A percentile compares a stretch with the other conserved stretches of the same genome.
Conservation (phyloP, 805 yeast species). For the Nakazawaea ishiwadae region DNA sequence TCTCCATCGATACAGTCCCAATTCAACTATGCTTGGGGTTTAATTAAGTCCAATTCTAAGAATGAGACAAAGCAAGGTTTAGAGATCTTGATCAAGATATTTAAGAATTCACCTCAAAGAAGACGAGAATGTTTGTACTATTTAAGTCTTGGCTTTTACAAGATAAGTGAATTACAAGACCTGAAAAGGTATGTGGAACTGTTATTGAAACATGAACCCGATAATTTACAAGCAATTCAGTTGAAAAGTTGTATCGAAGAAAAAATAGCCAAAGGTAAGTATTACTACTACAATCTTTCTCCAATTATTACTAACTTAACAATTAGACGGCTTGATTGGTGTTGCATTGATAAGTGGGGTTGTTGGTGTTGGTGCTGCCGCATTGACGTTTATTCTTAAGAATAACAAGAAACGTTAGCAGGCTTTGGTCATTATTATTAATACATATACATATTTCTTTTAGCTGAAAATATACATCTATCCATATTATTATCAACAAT, state of each 20-base stretch:
- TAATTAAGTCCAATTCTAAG: constrained; percentile 63
- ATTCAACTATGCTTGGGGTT: constrained; percentile 96
- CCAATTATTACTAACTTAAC: constrained; percentile 1
- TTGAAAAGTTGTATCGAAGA: constrained; percentile 77
- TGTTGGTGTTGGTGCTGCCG: constrained; percentile 78
- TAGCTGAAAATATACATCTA: too few species aligned
- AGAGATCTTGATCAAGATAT: constrained; percentile 62
- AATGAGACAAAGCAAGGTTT: constrained; percentile 77
- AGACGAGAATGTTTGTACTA: constrained; percentile 89
- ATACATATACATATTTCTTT: too few species aligned
- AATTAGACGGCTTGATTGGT: constrained; percentile 79
- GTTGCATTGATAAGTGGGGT: constrained; percentile 83
- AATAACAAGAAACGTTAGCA: constrained; percentile 22
- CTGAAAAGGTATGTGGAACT: constrained; percentile 84
- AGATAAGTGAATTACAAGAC: constrained; percentile 80
- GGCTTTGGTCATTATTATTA: too few species aligned
- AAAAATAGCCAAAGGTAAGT: constrained; percentile 57
- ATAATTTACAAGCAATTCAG: constrained; percentile 69
- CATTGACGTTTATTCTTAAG: constrained; percentile 36
- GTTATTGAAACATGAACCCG: constrained; percentile 75
- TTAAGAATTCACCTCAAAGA: constrained; percentile 73
- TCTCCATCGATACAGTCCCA: constrained; percentile 75
- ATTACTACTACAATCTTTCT: not conserved
- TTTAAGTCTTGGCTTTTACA: constrained; percentile 80
- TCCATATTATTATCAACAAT: too few species aligned